Conservation (phyloP, 1,284 basidiomycete species). For the Polyporus tsugae region DNA sequence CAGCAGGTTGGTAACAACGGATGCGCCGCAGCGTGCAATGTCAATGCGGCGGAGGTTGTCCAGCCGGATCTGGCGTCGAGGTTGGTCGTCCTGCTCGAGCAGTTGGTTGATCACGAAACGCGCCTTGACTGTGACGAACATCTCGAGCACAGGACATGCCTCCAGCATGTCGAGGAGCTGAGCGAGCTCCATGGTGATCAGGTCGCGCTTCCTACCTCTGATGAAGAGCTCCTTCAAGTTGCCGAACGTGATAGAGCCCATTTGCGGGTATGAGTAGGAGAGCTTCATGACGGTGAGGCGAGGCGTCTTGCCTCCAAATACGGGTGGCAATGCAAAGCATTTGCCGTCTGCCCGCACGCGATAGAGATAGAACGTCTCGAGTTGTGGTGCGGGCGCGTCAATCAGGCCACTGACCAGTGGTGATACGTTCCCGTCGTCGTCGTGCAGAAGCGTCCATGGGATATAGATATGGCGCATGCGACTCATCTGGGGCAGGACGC, state of each 20-base stretch:
- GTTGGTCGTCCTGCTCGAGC: conserved; percentile 34
- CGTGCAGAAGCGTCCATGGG: conserved; percentile 37
- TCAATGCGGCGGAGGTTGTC: conserved; percentile 38
- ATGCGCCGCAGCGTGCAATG: conserved; percentile 37
- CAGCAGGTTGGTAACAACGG: conserved; percentile 35
- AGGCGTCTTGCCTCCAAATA: conserved; percentile 40
- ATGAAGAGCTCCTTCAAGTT: conserved; percentile 38
- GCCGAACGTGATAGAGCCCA: conserved; percentile 31
- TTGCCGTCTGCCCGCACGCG: conserved; percentile 33
- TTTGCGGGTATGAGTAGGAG: conserved; percentile 36
- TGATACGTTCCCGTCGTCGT: conserved; percentile 35
- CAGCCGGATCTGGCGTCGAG: conserved; percentile 33
- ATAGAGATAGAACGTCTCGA: conserved; percentile 40
- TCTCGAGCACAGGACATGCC: conserved; percentile 37
- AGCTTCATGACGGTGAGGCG: conserved; percentile 37
- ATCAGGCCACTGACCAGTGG: conserved; percentile 36
- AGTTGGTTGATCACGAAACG: conserved; percentile 29
- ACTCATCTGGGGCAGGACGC: conserved; percentile 35
- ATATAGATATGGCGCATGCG: conserved; percentile 41
- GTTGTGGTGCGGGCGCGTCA: conserved; percentile 34
- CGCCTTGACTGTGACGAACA: conserved; percentile 38
- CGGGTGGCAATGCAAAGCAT: conserved; percentile 37
- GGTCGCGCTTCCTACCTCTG: conserved; percentile 40
- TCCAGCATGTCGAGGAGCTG: conserved; percentile 40
- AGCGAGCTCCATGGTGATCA: conserved; percentile 36